phyloP scores from a whole-genome alignment of 257 asterid genomes.

The Rehmannia glutinosa region DNA sequence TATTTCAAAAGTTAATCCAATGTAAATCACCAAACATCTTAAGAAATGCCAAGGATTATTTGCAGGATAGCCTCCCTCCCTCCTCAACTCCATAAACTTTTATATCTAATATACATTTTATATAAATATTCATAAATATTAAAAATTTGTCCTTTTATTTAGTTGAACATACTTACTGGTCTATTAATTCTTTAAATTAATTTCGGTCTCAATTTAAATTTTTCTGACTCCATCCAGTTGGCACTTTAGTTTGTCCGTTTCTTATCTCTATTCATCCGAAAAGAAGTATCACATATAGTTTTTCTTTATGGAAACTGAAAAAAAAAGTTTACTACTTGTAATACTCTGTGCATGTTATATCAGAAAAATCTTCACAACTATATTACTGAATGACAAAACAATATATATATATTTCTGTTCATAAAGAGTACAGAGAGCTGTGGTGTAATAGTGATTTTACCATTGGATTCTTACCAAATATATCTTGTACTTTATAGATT shows the following conservation, averaged over 20 bases:
- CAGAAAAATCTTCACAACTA: conserved; percentile 10
- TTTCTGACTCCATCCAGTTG: too few species aligned
- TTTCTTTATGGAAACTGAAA: background rate
- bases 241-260: background rate
- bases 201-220: too few species aligned
- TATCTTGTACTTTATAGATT: conserved; percentile 5
- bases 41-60: too few species aligned
- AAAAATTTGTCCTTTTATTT: too few species aligned
- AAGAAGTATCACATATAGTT: background rate
- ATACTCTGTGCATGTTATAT: conserved; percentile 6
- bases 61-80: background rate
- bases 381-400: conserved; percentile 14
- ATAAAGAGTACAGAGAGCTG: background rate
- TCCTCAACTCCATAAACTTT: too few species aligned
- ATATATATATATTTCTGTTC: background rate
- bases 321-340: background rate
- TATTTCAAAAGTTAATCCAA: too few species aligned
- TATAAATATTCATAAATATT: too few species aligned
- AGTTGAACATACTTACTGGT: too few species aligned
- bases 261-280: background rate
- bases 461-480: conserved; percentile 31
- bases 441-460: background rate
- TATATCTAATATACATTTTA: too few species aligned
- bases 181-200: too few species aligned
- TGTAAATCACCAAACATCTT: too few species aligned